Evolutionary conservation across 345 rosid species (phyloP).

Genomic region (Alliaria petiolata): DNA sequence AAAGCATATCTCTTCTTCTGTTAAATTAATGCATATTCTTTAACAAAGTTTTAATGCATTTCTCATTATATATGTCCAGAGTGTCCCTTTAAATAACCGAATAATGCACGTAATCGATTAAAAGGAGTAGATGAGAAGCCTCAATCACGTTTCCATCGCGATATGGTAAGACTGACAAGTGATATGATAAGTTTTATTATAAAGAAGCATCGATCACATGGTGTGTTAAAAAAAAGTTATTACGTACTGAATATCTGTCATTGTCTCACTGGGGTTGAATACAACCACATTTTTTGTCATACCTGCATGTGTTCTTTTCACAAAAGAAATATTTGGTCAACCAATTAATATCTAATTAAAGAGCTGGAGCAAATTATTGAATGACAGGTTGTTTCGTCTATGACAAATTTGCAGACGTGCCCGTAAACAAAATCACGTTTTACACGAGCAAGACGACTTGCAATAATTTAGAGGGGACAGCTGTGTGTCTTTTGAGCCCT

Average conservation of each 20-base stretch:
- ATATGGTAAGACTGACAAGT: neutral
- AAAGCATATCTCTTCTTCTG: neutral
- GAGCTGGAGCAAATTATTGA: neutral
- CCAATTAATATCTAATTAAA: neutral
- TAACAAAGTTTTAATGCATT: neutral
- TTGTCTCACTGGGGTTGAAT: neutral
- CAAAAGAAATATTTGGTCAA: neutral
- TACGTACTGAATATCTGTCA: constrained; percentile 6
- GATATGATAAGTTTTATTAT: neutral
- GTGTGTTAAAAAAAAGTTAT: neutral
- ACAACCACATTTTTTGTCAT: neutral
- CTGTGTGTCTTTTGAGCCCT: neutral
- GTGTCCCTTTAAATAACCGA: neutral
- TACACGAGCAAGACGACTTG: neutral
- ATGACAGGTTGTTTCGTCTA: neutral
- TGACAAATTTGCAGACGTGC: neutral
- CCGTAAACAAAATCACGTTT: constrained; percentile 12
- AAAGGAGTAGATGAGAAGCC: neutral
- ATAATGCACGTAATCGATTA: neutral
- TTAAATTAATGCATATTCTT: neutral
- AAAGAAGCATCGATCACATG: constrained; percentile 10
- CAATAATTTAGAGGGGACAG: constrained; percentile 9
- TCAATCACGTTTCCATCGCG: constrained; percentile 3
- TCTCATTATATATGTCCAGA: neutral
- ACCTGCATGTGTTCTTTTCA: neutral